Conservation (phyloP, 768 basidiomycete species). For the Podaxis sp. region DNA sequence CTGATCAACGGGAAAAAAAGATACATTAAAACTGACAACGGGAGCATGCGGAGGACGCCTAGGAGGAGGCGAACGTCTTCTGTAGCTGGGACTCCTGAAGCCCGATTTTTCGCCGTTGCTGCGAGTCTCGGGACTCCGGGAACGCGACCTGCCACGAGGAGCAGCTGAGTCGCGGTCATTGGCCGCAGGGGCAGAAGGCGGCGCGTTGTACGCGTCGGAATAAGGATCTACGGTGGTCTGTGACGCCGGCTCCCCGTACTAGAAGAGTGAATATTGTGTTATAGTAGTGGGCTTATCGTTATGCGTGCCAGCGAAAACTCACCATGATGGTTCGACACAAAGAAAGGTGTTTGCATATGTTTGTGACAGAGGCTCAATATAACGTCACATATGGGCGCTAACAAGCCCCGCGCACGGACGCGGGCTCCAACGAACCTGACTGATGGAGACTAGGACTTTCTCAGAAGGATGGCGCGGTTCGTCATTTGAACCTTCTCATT, state of each 20-base stretch:
- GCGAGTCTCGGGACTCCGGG: slow-evolving; percentile 62
- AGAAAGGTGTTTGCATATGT: slow-evolving; percentile 46
- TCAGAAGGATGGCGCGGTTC: not conserved
- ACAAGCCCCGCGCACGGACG: slow-evolving; percentile 11
- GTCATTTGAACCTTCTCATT: not conserved
- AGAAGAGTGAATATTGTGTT: slow-evolving; percentile 20
- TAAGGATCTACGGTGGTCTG: slow-evolving; percentile 72
- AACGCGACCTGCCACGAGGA: slow-evolving; percentile 71
- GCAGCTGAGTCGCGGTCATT: slow-evolving; percentile 53
- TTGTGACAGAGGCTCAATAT: slow-evolving; percentile 26
- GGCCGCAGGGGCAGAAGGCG: slow-evolving; percentile 49
- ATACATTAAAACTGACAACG: slow-evolving; percentile 49
- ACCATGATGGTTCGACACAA: slow-evolving; percentile 71
- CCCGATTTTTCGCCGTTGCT: slow-evolving; percentile 37
- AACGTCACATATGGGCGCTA: slow-evolving; percentile 22
- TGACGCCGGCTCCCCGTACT: slow-evolving; percentile 67
- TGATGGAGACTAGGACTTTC: not conserved
- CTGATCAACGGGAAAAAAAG: slow-evolving; percentile 17
- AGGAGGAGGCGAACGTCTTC: slow-evolving; percentile 60
- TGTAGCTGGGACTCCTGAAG: slow-evolving; percentile 47
- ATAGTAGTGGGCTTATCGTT: slow-evolving; percentile 10
- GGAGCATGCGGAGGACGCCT: slow-evolving; percentile 72
- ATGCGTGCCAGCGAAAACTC: slow-evolving; percentile 30
- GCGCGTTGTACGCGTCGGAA: slow-evolving; percentile 77
- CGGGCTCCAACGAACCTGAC: not conserved